Evolutionary conservation across 805 yeast species (phyloP), one percentile per base, ranked within the genome.

Genomic region (Zygoascus bituminiphila): DNA sequence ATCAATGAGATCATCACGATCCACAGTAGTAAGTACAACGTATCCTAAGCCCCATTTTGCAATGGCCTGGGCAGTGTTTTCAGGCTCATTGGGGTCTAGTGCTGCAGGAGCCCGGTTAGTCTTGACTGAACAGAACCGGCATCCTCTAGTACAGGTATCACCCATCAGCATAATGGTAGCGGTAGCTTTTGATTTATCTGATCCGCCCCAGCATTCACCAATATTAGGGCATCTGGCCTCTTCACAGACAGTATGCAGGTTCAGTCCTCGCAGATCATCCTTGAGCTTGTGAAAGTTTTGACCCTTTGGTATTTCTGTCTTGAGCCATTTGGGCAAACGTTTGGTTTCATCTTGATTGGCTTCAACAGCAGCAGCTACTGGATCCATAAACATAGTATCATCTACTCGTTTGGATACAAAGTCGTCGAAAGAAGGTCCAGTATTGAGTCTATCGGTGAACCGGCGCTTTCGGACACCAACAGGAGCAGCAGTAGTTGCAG

Each of bases 181-280:
- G 6, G 96, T 88, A 2, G 98, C 97, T 54, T 88, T 91, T 5
- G 91, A 79, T 64, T 89, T 77, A 58, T 76, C 81, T 59, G 82
- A 79, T 25, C 98, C 98, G 48, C 98, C 98, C 99, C 99, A 93
- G 68, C 99, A 93, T 65, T 93, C 99, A 46, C 98, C 96, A 53
- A 93, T 93, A 65, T 93, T 93, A n/a, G 99, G 99, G 68, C 99
- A 93, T 62, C 93, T 83, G 4, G 98, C 98, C 62, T 93, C 98
- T 67, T 93, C 98, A 68, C 99, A 93, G 25, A 93, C 99, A 0
- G 99, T 93, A 33, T 96, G 84, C 45, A 93, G 71, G 54, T 88
- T 87, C 51, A 93, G 71, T 50, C 95, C 97, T 52, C 88, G 75
- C 29, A 93, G 82, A 62, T 93, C 99, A 43, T 79, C 76, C 62